Base-by-base conservation (phyloP, 140 eudicot genomes). In the Anethum foeniculum region DNA sequence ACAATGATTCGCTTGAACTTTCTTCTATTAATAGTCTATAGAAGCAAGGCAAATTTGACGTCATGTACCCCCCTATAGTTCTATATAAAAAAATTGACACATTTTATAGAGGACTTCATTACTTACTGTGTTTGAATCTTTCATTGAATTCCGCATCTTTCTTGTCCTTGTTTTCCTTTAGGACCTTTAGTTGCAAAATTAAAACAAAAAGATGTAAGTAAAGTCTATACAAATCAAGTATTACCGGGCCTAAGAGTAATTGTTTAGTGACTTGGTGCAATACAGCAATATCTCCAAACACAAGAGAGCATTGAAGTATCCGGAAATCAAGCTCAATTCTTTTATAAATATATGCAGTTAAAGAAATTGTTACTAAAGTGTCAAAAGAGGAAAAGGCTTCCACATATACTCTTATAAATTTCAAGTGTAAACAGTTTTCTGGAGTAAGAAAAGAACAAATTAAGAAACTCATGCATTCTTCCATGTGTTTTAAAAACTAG, bases 121-220 rank as follows among this genome's bases (percentile, higher is more conserved):
- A 83, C 93, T 83, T 79, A 94, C 98, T 80, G 81, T 94, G 98
- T 89, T 92, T 94, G 81, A 92, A 92, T 34, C 98, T 92, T 83
- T 94, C 98, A 82, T 89, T 94, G 82, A 94, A 94, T 87, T 94
- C 98, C 27, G 97, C 96, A 88, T 94, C 98, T 58, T 88, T 88
- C 84, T 92, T 94, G 85, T 94, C 98, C 82, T 94, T 94, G 71
- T 94, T 94, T 84, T 94, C 98, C 90, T 84, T 90, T 68, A 94
- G 83, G 68, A 94, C 86, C 98, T 92, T 92, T 71, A 80, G 38
- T 51, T 80, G 73, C 71, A 51, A 48, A 41, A 9, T n/a, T 13
- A 0, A 47, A 47, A 46, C 48, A 75, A 68, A 54, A 56, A 62
- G 41, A 54, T 38, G 44, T 25, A 11, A 60, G 65, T 56, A 27